Conservation (phyloP, 495 filamentous ascomycete species). For the Talaromyces thailandensis region DNA sequence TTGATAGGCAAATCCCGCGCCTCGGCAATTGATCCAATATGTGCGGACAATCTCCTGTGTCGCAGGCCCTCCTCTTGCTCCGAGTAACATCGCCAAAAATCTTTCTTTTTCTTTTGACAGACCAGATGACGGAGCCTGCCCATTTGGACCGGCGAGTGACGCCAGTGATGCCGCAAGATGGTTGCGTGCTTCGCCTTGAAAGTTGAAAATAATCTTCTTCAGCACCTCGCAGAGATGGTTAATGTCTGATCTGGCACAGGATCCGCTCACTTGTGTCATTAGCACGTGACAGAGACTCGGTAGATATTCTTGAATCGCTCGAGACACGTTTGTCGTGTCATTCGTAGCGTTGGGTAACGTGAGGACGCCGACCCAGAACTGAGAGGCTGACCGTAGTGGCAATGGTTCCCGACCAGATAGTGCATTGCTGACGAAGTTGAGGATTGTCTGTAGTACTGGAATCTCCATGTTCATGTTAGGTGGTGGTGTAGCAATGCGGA, state of each 20-base stretch:
- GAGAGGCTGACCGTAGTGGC: conserved; percentile 67
- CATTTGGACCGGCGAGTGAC: conserved; percentile 43
- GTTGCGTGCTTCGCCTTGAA: conserved; percentile 54
- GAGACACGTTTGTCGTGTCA: conserved; percentile 33
- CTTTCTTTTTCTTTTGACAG: conserved; percentile 23
- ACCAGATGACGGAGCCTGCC: conserved; percentile 26
- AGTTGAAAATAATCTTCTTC: conserved; percentile 60
- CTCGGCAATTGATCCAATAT: conserved; percentile 65
- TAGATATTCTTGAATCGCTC: conserved; percentile 47
- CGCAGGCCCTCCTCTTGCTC: conserved; percentile 48
- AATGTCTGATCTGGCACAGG: conserved; percentile 67
- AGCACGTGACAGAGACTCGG: conserved; percentile 51
- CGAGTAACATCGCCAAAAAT: conserved; percentile 30
- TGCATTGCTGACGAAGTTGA: conserved; percentile 67
- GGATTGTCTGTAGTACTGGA: conserved; percentile 53
- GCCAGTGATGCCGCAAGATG: conserved; percentile 51
- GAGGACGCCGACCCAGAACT: conserved; percentile 64
- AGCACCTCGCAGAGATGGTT: conserved; percentile 69
- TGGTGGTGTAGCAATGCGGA: conserved; percentile 30
- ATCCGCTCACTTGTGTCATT: conserved; percentile 62
- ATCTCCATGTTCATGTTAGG: conserved; percentile 13
- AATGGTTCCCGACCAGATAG: conserved; percentile 66
- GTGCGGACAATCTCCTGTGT: conserved; percentile 54
- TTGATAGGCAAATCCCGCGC: conserved; percentile 54
- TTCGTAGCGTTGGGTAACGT: conserved; percentile 29